Evolutionary conservation across 768 basidiomycete genomes (phyloP), one percentile per base, ranked within the genome.

Genomic region (Crepidotus variabilis): DNA sequence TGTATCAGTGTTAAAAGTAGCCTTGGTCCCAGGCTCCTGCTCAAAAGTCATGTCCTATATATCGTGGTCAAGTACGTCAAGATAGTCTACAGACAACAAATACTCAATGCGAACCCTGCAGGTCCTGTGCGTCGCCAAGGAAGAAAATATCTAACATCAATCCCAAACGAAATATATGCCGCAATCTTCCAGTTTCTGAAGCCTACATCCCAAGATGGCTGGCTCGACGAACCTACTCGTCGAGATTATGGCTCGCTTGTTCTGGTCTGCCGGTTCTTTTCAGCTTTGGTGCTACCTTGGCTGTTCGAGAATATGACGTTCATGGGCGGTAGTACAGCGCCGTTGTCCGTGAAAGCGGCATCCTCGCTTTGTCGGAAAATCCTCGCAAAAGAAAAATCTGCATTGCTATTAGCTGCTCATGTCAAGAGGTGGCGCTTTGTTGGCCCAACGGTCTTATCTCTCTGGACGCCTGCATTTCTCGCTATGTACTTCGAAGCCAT

Each of bases 101-200:
- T 16, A 46, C 36, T 55, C 47, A 49, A 28, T 47, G 3, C n/a
- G 16, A 24, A 43, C 28, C 18, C 22, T 47, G 24, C 35, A 69
- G 66, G 56, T 54, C 65, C 67, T 24, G 49, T 56, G 33, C 64
- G 65, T 32, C 52, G 50, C 23, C 21, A 39, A 21, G 63, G 60
- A 47, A 33, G 34, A 18, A 46, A 18, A 2, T 0, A 23, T 13
- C 55, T 71, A 9, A 35, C 69, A 1, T 60, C 68, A 5, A 69
- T 82, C 53, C 79, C 79, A 2, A 72, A 70, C 57, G 79, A 81
- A 57, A 67, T 81, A 18, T 80, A 79, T 51, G 57, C 73, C 4
- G 61, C 69, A 51, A 77, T 80, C n/a, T 70, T 78, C 46, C 68
- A 67, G n/a, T 63, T 65, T 33, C 43, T 79, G 4, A 60, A 58